These are phyloP conservation scores for Emericellopsis terricola DNA, from an alignment of 495 filamentous ascomycete species.

Conservation along the genomic window DNA sequence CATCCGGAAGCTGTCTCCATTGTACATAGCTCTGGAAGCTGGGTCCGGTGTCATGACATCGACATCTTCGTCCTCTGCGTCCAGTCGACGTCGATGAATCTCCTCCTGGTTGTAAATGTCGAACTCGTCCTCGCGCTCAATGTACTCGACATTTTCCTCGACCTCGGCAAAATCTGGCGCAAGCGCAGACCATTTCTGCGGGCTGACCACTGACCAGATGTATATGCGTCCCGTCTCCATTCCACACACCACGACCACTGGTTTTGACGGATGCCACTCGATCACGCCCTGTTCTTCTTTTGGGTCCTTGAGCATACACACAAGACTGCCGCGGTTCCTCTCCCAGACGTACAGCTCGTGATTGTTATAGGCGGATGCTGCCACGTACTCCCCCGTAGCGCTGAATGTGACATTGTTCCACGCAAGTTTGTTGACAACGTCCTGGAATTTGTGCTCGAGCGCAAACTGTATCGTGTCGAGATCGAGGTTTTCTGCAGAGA, in stretches of 20 bases:
- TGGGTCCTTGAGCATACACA: constrained; percentile 88
- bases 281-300: constrained; percentile 88
- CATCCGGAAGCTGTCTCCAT: constrained; percentile 56
- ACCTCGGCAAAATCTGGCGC: constrained; percentile 95
- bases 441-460: constrained; percentile 95
- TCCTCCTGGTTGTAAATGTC: constrained; percentile 94
- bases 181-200: constrained; percentile 90
- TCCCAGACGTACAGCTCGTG: constrained; percentile 99
- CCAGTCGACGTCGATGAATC: constrained; percentile 74
- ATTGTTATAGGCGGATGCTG: constrained; percentile 89
- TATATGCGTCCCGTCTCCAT: constrained; percentile 79
- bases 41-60: constrained; percentile 69
- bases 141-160: constrained; percentile 93
- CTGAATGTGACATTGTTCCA: constrained; percentile 97
- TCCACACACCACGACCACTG: constrained; percentile 75
- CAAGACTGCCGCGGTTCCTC: constrained; percentile 75
- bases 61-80: constrained; percentile 69
- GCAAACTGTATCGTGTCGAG: constrained; percentile 63
- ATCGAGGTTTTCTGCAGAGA: constrained; percentile 34
- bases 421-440: constrained; percentile 80
- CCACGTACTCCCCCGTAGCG: constrained; percentile 79
- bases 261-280: constrained; percentile 91
- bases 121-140: constrained; percentile 92
- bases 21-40: constrained; percentile 37
- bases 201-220: constrained; percentile 81